Percentiles rank a stretch among this genome's conserved stretches.
phyloP scores from a whole-genome alignment of 495 filamentous ascomycete genomes.

The Margaritispora aquatica region DNA sequence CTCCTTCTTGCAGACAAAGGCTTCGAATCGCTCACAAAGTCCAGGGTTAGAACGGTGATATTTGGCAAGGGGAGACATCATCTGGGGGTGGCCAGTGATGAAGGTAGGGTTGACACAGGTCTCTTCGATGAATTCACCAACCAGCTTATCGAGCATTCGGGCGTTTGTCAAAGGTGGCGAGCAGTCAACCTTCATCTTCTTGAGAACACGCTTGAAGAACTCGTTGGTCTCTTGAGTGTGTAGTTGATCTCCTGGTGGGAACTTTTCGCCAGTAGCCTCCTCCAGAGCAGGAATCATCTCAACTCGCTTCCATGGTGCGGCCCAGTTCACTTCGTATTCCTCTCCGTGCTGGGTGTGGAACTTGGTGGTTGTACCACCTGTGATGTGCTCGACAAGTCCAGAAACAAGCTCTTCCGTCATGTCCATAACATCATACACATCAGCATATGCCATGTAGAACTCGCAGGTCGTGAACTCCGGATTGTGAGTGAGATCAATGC shows the following conservation, averaged over 20 bases:
- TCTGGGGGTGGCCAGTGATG: slow-evolving; percentile 87
- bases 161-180: slow-evolving; percentile 86
- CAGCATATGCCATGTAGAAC: slow-evolving; percentile 94
- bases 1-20: slow-evolving; percentile 96
- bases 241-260: slow-evolving; percentile 81
- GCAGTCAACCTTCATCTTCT: slow-evolving; percentile 89
- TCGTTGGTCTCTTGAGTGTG: slow-evolving; percentile 83
- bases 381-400: slow-evolving; percentile 83
- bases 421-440: slow-evolving; percentile 88
- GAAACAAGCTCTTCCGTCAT: slow-evolving; percentile 93
- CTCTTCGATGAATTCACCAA: slow-evolving; percentile 92
- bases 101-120: slow-evolving; percentile 94
- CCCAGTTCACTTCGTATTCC: slow-evolving; percentile 88
- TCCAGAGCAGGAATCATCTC: slow-evolving; percentile 97
- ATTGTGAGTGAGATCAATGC: slow-evolving; percentile 95
- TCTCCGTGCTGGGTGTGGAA: slow-evolving; percentile 80
- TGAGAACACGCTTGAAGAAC: slow-evolving; percentile 76
- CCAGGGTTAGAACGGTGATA: slow-evolving; percentile 76
- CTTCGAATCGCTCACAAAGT: slow-evolving; percentile 94
- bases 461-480: slow-evolving; percentile 97
- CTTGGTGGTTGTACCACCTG: slow-evolving; percentile 74
- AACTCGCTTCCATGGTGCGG: slow-evolving; percentile 84
- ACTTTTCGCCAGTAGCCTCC: slow-evolving; percentile 83
- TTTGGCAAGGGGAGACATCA: slow-evolving; percentile 98
- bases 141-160: slow-evolving; percentile 96